A percentile compares a stretch with the other conserved stretches of the same genome.
Conservation (phyloP, 345 rosid genomes). For the Eucalyptus albens region DNA sequence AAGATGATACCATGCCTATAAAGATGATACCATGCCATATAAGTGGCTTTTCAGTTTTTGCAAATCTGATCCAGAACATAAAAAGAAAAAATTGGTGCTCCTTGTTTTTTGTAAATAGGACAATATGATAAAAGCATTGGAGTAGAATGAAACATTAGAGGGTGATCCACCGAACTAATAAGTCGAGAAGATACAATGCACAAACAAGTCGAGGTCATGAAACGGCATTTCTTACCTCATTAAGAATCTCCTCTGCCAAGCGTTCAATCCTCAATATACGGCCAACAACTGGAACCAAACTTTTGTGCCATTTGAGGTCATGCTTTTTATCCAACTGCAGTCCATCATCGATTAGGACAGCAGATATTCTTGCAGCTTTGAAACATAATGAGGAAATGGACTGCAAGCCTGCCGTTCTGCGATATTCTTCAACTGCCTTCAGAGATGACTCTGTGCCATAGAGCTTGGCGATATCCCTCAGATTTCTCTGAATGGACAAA, state of each 20-base stretch:
- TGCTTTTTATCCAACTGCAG: slow-evolving; percentile 63
- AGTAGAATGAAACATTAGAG: neutral
- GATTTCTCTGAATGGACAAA: slow-evolving; percentile 47
- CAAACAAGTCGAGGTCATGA: neutral
- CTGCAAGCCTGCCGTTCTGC: slow-evolving; percentile 38
- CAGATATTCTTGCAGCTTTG: slow-evolving; percentile 63
- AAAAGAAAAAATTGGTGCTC: neutral
- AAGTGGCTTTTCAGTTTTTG: neutral
- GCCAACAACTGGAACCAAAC: slow-evolving; percentile 58
- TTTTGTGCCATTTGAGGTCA: slow-evolving; percentile 59
- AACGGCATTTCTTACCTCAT: slow-evolving; percentile 22
- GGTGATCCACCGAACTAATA: neutral
- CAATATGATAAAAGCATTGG: neutral
- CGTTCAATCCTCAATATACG: slow-evolving; percentile 72
- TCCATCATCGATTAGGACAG: slow-evolving; percentile 85
- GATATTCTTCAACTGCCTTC: slow-evolving; percentile 56
- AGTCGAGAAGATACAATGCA: neutral
- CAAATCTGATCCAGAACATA: neutral
- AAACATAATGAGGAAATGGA: slow-evolving; percentile 54
- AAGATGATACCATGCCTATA: neutral
- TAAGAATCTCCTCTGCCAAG: slow-evolving; percentile 73
- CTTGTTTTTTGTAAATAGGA: neutral
- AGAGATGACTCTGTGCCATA: slow-evolving; percentile 57
- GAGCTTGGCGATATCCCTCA: slow-evolving; percentile 63
- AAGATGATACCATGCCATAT: neutral